Conservation (phyloP, 768 basidiomycete species). For the Lactarius tabidus region DNA sequence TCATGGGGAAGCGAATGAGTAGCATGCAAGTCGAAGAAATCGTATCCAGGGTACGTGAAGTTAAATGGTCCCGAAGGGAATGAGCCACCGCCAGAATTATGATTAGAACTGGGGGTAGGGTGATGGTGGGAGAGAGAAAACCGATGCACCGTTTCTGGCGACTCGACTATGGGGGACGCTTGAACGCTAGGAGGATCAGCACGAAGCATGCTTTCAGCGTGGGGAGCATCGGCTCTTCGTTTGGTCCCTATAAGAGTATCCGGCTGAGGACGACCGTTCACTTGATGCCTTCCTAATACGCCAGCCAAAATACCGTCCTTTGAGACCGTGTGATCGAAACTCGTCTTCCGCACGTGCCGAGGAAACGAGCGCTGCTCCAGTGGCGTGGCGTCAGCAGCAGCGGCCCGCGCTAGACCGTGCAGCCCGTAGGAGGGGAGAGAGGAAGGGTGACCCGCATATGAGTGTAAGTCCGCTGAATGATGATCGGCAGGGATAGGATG, state of each 20-base stretch:
- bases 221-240: constrained; percentile 77
- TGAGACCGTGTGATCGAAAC: constrained; percentile 88
- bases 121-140: constrained; percentile 30
- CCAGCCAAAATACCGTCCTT: constrained; percentile 57
- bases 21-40: constrained; percentile 51
- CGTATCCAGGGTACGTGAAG: constrained; percentile 62
- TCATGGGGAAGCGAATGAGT: constrained; percentile 31
- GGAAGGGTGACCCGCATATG: constrained; percentile 45
- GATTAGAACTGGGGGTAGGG: constrained; percentile 26
- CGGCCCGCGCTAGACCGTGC: constrained; percentile 49
- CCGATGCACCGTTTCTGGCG: constrained; percentile 19
- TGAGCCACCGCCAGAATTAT: constrained; percentile 40
- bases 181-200: constrained; percentile 58
- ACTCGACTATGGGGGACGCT: constrained; percentile 22
- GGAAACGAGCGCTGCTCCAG: constrained; percentile 59
- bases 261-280: constrained; percentile 69
- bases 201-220: constrained; percentile 73
- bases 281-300: constrained; percentile 69
- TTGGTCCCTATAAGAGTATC: constrained; percentile 68
- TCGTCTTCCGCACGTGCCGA: constrained; percentile 86
- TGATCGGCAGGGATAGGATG: constrained; percentile 15
- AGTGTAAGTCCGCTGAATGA: constrained; percentile 4
- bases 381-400: constrained; percentile 30
- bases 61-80: constrained; percentile 71
- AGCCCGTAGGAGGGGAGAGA: constrained; percentile 71